Conservation (phyloP, 805 yeast genomes). For the Dipodascopsis uninucleata region DNA sequence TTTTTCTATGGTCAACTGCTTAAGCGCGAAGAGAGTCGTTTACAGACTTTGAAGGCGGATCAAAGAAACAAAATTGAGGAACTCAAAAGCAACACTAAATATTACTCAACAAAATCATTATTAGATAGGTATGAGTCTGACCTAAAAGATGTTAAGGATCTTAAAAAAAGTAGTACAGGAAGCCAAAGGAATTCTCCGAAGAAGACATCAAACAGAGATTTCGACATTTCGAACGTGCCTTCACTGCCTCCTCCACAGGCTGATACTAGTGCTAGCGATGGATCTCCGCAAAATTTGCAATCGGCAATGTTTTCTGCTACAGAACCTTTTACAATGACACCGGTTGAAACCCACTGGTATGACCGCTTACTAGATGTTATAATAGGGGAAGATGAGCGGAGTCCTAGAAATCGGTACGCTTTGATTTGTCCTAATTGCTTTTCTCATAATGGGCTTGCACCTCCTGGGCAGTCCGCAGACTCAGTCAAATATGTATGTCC, state of each 20-base stretch:
- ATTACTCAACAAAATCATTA: constrained; percentile 69
- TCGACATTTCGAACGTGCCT: neutral
- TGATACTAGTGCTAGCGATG: too few relatives aligned
- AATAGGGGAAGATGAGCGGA: constrained; percentile 62
- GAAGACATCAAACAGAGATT: too few relatives aligned
- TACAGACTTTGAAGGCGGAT: constrained; percentile 41
- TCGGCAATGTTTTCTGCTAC: too few relatives aligned
- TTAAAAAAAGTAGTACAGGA: neutral
- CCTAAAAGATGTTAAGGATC: constrained; percentile 42
- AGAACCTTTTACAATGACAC: neutral
- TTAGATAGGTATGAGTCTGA: constrained; percentile 63
- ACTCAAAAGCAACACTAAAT: constrained; percentile 68
- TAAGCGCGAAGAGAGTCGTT: constrained; percentile 28
- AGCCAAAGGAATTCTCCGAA: neutral
- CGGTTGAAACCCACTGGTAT: constrained; percentile 39
- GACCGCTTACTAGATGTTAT: constrained; percentile 44
- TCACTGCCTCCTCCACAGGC: too few relatives aligned
- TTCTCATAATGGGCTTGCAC: constrained; percentile 77
- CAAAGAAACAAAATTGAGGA: constrained; percentile 60
- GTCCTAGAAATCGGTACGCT: constrained; percentile 61
- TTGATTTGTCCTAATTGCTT: constrained; percentile 65
- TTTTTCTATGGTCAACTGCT: constrained; percentile 28
- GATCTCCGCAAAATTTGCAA: neutral
- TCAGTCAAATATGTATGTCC: constrained; percentile 61
- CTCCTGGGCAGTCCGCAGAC: constrained; percentile 56